phyloP scores from a whole-genome alignment of 1,284 basidiomycete species.

The Puccinia polysora region DNA sequence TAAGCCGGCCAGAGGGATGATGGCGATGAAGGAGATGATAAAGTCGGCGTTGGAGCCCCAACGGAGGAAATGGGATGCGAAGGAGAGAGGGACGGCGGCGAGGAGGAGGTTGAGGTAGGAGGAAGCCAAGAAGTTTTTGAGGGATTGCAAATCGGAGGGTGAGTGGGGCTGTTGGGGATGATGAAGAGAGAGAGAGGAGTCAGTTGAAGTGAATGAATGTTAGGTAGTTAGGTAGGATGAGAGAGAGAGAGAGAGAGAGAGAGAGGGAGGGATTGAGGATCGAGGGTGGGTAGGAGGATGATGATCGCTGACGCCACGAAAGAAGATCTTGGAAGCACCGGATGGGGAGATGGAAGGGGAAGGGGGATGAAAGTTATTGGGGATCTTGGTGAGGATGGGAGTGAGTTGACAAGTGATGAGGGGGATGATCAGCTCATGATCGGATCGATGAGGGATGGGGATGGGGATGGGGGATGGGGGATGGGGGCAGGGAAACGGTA shows the following conservation, averaged over 20 bases:
- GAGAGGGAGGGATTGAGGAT: not conserved
- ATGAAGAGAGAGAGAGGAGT: constrained; percentile 1
- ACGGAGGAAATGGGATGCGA: constrained; percentile 59
- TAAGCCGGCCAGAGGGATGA: constrained; percentile 78
- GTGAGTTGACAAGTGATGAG: too few relatives aligned
- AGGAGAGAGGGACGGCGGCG: constrained; percentile 68
- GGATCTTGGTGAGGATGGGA: too few relatives aligned
- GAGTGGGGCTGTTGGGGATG: not conserved
- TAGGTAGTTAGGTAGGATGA: not conserved
- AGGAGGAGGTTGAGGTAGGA: constrained; percentile 74
- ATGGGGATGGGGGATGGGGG: too few relatives aligned
- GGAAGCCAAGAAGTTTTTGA: constrained; percentile 65
- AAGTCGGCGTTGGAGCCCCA: constrained; percentile 83
- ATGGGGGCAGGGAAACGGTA: too few relatives aligned
- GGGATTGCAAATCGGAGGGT: constrained; percentile 55
- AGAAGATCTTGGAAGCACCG: constrained; percentile 22
- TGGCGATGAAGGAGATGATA: constrained; percentile 74
- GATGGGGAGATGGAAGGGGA: constrained; percentile 33
- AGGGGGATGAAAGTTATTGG: constrained; percentile 40
- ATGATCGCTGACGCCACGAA: constrained; percentile 27
- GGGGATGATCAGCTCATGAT: too few relatives aligned
- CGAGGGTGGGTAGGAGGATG: not conserved
- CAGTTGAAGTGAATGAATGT: not conserved
- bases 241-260: not conserved
- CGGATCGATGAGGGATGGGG: too few relatives aligned